Base-by-base conservation (phyloP, 495 filamentous ascomycete genomes). In the Lepraria neglecta region DNA sequence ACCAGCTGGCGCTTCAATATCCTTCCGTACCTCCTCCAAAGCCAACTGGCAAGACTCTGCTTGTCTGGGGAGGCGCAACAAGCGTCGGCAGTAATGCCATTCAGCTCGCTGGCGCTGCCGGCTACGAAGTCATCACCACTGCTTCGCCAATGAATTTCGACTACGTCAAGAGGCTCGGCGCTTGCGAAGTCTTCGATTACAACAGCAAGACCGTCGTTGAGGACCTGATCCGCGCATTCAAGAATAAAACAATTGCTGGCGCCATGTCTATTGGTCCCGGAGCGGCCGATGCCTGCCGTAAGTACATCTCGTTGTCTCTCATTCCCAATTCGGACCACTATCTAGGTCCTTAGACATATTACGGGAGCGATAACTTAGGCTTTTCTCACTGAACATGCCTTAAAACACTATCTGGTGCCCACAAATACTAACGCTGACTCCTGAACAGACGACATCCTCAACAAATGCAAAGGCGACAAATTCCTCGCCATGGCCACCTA, bases 61-160 rank as follows among this genome's bases (percentile, higher is more conserved):
- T 87, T 1, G 71, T 87, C 54, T 88, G 83, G 78, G 84, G 84
- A 38, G 84, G 84, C 47, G 75, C 80, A 5, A 75, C 76, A 4
- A 80, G 78, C 31, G 80, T 87, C 9, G 86, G 87, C 11, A 72
- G 75, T 67, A 79, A 78, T 57, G 81, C 80, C 0, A 84, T 87
- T 58, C 87, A 89, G 67, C 77, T 86, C 24, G 82, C 81, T 5
- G 70, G 71, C 1, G 78, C 80, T 0, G 75, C 85, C 0, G 86
- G 86, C 2, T 79, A 79, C 30, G 77, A 81, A 14, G 84, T 88
- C 3, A 69, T 86, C 54, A 72, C 79, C 0, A 85, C 82, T 0
- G 73, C 80, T 0, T 80, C 77, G 1, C 69, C 72, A 1, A 75
- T 74, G 63, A 87, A 88, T 67, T 77, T 80, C 42, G 76, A 76